phyloP scores from a whole-genome alignment of 495 filamentous ascomycete genomes.

The Neurospora sp. region DNA sequence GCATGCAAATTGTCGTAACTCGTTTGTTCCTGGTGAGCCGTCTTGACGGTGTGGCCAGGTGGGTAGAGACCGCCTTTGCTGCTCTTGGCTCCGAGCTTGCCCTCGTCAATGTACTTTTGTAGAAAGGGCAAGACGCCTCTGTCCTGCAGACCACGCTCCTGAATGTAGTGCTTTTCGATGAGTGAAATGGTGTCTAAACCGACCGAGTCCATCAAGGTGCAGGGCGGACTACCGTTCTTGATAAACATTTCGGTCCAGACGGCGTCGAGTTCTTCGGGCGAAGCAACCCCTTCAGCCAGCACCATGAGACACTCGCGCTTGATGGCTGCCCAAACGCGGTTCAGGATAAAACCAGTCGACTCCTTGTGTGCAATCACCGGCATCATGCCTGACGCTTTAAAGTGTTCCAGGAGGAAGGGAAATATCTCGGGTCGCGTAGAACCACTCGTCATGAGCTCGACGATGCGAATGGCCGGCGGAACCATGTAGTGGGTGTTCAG shows the following conservation, averaged over 20 bases:
- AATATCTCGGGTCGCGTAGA: conserved; percentile 30
- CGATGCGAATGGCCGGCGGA: conserved; percentile 31
- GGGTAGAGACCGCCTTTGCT: conserved; percentile 21
- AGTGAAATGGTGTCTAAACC: conserved; percentile 43
- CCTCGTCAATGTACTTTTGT: conserved; percentile 30
- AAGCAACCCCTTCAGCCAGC: conserved; percentile 39
- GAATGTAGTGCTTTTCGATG: conserved; percentile 31
- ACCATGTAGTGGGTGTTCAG: conserved; percentile 42
- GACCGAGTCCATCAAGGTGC: conserved; percentile 22
- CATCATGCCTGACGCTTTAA: conserved; percentile 26
- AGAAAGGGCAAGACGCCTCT: conserved; percentile 28
- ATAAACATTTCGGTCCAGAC: conserved; percentile 33
- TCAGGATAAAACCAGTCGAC: conserved; percentile 43
- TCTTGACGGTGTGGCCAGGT: conserved; percentile 13
- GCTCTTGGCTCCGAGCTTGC: conserved; percentile 24
- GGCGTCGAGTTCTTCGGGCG: conserved; percentile 38
- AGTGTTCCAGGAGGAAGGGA: conserved; percentile 20
- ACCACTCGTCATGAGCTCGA: conserved; percentile 44
- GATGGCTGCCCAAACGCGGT: conserved; percentile 43
- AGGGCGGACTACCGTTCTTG: conserved; percentile 11
- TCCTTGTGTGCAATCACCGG: conserved; percentile 30
- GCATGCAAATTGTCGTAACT: conserved; percentile 13
- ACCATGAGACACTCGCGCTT: conserved; percentile 44
- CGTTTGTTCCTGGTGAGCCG: conserved; percentile 3
- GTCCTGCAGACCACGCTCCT: conserved; percentile 31